Conservation (phyloP, 176 grass and related monocot genomes). For the Poa annua region DNA sequence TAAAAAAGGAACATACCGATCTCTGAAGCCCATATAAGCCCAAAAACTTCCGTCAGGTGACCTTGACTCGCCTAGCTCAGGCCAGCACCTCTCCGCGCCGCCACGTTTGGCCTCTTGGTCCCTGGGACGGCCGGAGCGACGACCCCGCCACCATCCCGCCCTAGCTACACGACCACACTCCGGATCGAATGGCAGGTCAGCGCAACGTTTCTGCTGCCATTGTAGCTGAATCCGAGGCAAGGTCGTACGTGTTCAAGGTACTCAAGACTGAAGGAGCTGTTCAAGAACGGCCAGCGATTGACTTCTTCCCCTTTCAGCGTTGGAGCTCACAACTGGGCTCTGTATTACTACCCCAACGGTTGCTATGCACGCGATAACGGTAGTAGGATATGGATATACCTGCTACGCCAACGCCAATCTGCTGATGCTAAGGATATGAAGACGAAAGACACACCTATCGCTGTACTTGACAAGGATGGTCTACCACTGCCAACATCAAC, state of each 20-base stretch:
- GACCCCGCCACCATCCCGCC: too few species aligned
- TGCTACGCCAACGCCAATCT: neutral
- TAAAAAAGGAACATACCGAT: too few species aligned
- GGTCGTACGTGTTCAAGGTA: neutral
- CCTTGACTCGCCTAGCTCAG: too few species aligned
- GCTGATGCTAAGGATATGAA: neutral
- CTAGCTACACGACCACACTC: neutral
- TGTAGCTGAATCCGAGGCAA: neutral
- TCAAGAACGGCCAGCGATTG: neutral
- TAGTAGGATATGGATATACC: neutral
- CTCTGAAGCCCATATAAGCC: too few species aligned
- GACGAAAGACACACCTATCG: neutral
- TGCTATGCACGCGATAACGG: rapidly evolving
- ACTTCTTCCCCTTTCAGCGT: neutral
- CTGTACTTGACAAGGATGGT: neutral
- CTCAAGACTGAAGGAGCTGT: neutral
- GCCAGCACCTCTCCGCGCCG: too few species aligned
- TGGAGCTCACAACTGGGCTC: neutral
- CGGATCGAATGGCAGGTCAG: neutral
- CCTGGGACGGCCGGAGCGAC: too few species aligned
- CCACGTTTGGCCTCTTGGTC: too few species aligned
- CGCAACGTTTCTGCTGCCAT: neutral
- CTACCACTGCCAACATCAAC: neutral
- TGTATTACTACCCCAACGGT: neutral
- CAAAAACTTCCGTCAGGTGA: too few species aligned